Evolutionary conservation across 2,329 filamentous ascomycete genomes (phyloP).

Genomic region (Daldinia sp.): DNA sequence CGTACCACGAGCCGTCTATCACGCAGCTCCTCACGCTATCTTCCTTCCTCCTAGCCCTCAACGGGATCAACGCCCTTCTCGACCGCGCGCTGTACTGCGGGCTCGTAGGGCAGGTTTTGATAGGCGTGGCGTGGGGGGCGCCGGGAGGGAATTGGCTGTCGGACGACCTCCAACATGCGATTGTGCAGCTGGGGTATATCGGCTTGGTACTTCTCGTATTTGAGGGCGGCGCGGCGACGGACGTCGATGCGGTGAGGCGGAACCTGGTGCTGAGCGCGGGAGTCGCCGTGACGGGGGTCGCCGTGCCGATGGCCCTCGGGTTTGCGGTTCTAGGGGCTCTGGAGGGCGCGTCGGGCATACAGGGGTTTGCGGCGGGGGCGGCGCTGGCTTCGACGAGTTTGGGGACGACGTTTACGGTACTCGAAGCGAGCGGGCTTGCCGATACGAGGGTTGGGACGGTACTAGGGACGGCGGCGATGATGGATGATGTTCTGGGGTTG

Average conservation of each 20-base stretch:
- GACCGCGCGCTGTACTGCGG: constrained; percentile 73
- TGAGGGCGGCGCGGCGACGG: constrained; percentile 70
- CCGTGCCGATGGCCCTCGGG: constrained; percentile 69
- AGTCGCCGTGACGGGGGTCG: constrained; percentile 73
- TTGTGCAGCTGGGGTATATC: constrained; percentile 75
- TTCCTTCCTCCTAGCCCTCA: constrained; percentile 70
- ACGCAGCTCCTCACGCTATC: constrained; percentile 65
- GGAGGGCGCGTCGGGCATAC: constrained; percentile 59
- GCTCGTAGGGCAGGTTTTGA: constrained; percentile 73
- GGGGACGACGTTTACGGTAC: constrained; percentile 63
- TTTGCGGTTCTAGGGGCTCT: constrained; percentile 63
- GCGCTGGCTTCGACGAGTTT: constrained; percentile 48
- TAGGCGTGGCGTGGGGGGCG: constrained; percentile 75
- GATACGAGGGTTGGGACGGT: constrained; percentile 65
- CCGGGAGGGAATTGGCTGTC: constrained; percentile 70
- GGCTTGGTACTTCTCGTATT: constrained; percentile 77
- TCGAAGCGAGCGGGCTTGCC: constrained; percentile 54
- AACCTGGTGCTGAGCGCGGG: constrained; percentile 67
- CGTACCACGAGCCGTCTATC: constrained; percentile 72
- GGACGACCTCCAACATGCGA: constrained; percentile 57
- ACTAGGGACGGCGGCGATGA: constrained; percentile 76
- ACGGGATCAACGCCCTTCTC: constrained; percentile 63
- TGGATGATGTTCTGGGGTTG: constrained; percentile 81
- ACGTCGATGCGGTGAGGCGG: constrained; percentile 61
- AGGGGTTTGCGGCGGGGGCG: constrained; percentile 56